Evolutionary conservation across 192 early-diverging fungal species (phyloP), one percentile per base, ranked within the genome.

Genomic region (Podila minutissima): DNA sequence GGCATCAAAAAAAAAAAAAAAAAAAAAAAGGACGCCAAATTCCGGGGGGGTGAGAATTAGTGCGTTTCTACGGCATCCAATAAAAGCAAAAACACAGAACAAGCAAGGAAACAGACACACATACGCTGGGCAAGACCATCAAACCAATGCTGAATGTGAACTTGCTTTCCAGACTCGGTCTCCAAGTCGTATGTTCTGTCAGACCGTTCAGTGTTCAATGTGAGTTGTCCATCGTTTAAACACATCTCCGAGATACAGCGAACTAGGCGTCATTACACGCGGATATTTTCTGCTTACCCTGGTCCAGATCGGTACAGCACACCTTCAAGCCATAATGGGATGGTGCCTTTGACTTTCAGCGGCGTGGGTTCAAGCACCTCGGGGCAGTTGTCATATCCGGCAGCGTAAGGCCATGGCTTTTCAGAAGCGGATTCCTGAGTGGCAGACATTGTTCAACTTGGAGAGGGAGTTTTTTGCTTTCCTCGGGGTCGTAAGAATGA

Each of bases 321-420:
- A 24, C 86, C 85, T 11, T 78, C 62, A 9, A 87, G 35, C 83
- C 85, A 87, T 10, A 26, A 17, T 10, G 86, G 86, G n/a, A 87
- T 28, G 11, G 46, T 55, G 19, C 85, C 86, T 49, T 62, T 64
- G 20, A 72, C 67, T 32, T 55, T 26, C 1, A 87, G 48, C 6
- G 20, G 1, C 7, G 74, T 51, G 2, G 74, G 74, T 12, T 59
- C 62, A 7, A 58, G 57, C 20, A 69, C 57, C 64, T 85, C 84
- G 11, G 69, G 74, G 22, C 58, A 67, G 48, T 85, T 72, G 26
- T 69, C 51, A 28, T 58, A 69, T 31, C 67, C 67, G 12, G 50
- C 65, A 37, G 61, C 61, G 17, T 33, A 62, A 17, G 61, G 61
- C 61, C 61, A 62, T 5, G 26, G 61, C 29, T 33, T 33, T 28